phyloP scores from a whole-genome alignment of 2,329 filamentous ascomycete genomes.

The Curvularia eragrostidis region DNA sequence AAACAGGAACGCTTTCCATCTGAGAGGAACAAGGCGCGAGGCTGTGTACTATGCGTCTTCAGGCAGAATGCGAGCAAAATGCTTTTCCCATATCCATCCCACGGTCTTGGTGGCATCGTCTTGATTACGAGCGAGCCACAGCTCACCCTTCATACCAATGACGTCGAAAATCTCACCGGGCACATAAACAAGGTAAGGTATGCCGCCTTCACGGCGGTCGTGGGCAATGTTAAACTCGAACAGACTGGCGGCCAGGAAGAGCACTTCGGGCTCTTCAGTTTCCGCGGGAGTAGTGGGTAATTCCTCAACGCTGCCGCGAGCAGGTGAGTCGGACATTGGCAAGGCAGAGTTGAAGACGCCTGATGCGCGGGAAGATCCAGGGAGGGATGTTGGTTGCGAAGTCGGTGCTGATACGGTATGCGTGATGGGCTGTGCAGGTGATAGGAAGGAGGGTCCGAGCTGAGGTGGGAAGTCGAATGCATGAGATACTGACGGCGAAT shows the following conservation, averaged over 20 bases:
- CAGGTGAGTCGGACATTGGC: slow-evolving; percentile 70
- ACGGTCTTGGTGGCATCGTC: slow-evolving; percentile 81
- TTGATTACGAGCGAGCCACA: slow-evolving; percentile 97
- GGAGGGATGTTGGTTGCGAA: slow-evolving; percentile 33
- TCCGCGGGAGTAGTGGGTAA: slow-evolving; percentile 49
- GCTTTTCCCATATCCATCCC: slow-evolving; percentile 99
- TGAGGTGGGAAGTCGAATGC: slow-evolving; percentile 37
- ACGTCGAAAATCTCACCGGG: slow-evolving; percentile 79
- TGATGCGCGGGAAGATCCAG: slow-evolving; percentile 63
- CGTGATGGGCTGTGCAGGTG: slow-evolving; percentile 25
- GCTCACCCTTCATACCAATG: slow-evolving; percentile 93
- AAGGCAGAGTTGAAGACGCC: slow-evolving; percentile 87
- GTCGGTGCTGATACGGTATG: slow-evolving; percentile 28
- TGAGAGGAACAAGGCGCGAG: background rate
- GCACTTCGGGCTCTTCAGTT: slow-evolving; percentile 69
- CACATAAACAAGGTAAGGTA: slow-evolving; percentile 94
- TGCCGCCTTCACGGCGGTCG: slow-evolving; percentile 89
- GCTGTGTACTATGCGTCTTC: slow-evolving; percentile 38
- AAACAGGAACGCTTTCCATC: slow-evolving; percentile 3
- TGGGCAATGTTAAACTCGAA: slow-evolving; percentile 98
- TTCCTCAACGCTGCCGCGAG: slow-evolving; percentile 32
- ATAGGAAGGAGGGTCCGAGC: slow-evolving; percentile 40
- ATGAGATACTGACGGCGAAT: slow-evolving; percentile 20
- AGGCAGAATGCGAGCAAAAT: slow-evolving; percentile 67
- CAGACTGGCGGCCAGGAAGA: slow-evolving; percentile 91